A percentile compares a stretch with the other conserved stretches of the same genome.
phyloP scores from a whole-genome alignment of 345 rosid species.

The Corymbia maculata region DNA sequence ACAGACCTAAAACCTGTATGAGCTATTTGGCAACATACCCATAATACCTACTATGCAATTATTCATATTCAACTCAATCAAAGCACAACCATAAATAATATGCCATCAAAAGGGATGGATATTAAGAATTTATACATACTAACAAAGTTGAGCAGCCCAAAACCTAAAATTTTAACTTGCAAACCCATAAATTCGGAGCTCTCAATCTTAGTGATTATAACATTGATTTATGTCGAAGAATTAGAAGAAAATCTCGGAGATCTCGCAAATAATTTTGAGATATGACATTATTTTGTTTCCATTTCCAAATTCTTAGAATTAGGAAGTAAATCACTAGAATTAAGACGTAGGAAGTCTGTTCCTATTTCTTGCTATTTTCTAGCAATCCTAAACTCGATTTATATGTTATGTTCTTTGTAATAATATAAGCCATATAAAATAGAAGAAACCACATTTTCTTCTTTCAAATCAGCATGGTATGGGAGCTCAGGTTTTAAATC shows the following conservation, averaged over 20 bases:
- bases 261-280: too few species aligned
- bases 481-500: too few species aligned
- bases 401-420: too few species aligned
- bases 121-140: neutral
- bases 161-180: neutral
- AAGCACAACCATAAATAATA: neutral
- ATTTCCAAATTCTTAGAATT: too few species aligned
- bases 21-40: neutral
- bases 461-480: too few species aligned
- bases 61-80: neutral
- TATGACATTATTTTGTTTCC: neutral
- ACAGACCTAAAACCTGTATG: neutral
- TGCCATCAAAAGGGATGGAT: neutral
- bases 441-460: too few species aligned
- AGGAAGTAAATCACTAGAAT: neutral
- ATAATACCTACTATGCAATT: neutral
- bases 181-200: neutral
- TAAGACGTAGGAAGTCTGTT: neutral
- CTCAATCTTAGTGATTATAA: neutral
- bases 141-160: neutral
- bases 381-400: too few species aligned
- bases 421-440: too few species aligned
- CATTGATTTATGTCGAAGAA: neutral
- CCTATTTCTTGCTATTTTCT: too few species aligned
- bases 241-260: neutral